These are phyloP conservation scores for Hypoxylon sp. DNA, from an alignment of 2,329 filamentous ascomycete genomes.

Conservation along the genomic window DNA sequence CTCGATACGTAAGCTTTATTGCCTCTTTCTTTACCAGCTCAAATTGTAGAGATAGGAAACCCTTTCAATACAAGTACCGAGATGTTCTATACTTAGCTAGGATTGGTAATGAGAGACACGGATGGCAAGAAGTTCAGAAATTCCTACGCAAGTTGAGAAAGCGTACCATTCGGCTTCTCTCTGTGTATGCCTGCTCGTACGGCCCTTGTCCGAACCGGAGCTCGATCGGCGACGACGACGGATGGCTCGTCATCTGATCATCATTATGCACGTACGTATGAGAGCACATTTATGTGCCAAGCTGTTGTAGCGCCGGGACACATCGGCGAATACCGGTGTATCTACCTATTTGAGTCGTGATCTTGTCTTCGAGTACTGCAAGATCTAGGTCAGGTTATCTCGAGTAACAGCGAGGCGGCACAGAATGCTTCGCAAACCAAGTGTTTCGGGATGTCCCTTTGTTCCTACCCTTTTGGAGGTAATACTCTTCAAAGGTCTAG, in stretches of 20 bases:
- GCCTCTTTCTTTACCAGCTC: not conserved
- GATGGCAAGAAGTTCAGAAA: no score
- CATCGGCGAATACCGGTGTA: constrained; percentile 7
- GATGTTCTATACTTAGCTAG: no score
- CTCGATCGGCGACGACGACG: not conserved
- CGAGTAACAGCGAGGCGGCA: not conserved
- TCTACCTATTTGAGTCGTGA: constrained; percentile 10
- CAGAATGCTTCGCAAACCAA: not conserved
- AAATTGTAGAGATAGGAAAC: no score
- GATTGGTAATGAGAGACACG: no score
- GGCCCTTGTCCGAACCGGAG: not conserved
- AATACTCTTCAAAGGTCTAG: constrained; percentile 28
- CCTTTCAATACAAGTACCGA: no score
- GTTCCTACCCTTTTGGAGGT: constrained; percentile 15
- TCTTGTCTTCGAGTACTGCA: constrained; percentile 6
- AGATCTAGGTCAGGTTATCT: constrained; percentile 18
- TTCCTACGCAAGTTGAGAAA: no score
- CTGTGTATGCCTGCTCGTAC: not conserved
- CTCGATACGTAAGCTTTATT: not conserved
- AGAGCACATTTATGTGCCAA: constrained; percentile 22
- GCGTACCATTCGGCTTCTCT: not conserved
- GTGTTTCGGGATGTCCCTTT: constrained; percentile 1
- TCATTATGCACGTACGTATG: constrained; percentile 18
- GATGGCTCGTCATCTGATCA: constrained; percentile 19
- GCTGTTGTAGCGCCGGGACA: constrained; percentile 2